These are phyloP conservation scores for Zygosaccharomyces pseudobailii DNA, from an alignment of 1,139 yeast species.

Conservation along the genomic window DNA sequence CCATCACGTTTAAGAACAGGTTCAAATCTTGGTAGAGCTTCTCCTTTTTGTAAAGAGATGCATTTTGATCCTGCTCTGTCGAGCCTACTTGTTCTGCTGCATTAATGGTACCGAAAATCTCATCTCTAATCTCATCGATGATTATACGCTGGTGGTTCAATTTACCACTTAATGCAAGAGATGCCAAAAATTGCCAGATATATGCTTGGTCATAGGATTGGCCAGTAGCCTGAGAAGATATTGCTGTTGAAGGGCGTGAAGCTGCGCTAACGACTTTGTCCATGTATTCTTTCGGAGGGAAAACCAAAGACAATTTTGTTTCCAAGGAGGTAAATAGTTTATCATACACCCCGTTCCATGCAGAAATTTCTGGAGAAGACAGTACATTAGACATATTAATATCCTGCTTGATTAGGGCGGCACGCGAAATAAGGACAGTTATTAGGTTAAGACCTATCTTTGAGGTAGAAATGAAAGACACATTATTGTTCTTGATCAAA, in stretches of 20 bases:
- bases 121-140: constrained; percentile 92
- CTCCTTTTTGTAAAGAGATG: constrained; percentile 49
- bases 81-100: constrained; percentile 63
- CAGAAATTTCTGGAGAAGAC: constrained; percentile 44
- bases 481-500: constrained; percentile 65
- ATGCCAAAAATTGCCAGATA: constrained; percentile 96
- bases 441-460: constrained; percentile 82
- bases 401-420: constrained; percentile 89
- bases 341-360: constrained; percentile 83
- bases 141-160: constrained; percentile 90
- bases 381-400: constrained; percentile 49
- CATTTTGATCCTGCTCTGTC: constrained; percentile 42
- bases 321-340: constrained; percentile 74
- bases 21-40: constrained; percentile 78
- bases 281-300: constrained; percentile 60
- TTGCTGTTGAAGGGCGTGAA: constrained; percentile 8
- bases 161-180: constrained; percentile 88
- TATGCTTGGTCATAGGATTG: constrained; percentile 66
- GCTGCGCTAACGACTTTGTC: constrained; percentile 18
- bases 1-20: constrained; percentile 93
- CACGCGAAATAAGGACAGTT: constrained; percentile 85
- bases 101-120: constrained; percentile 83
- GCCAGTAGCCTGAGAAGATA: constrained; percentile 8
- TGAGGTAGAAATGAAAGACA: constrained; percentile 72
- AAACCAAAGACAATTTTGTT: constrained; percentile 69